These are phyloP conservation scores for Tylopilus cervinicoccineus DNA, from an alignment of 768 basidiomycete species.

Conservation along the genomic window DNA sequence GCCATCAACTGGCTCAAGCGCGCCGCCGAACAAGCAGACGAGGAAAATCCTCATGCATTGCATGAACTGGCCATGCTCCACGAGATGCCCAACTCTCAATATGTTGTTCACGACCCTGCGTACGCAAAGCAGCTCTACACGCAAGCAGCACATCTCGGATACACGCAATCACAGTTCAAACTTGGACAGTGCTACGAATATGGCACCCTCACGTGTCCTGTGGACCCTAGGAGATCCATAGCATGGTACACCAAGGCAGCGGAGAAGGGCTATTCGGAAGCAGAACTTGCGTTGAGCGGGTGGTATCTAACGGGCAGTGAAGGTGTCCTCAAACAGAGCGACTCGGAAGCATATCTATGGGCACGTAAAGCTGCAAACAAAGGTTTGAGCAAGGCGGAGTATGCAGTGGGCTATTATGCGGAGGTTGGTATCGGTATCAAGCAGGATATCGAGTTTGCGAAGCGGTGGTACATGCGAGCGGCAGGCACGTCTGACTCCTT, in stretches of 20 bases:
- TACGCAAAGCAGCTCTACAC: conserved; percentile 86
- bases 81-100: conserved; percentile 60
- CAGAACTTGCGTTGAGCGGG: conserved; percentile 92
- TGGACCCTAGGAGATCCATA: conserved; percentile 91
- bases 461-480: conserved; percentile 98
- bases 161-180: conserved; percentile 92
- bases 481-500: conserved; percentile 62
- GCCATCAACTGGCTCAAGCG: conserved; percentile 92
- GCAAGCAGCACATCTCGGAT: conserved; percentile 89
- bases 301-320: conserved; percentile 98
- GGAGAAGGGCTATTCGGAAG: conserved; percentile 92
- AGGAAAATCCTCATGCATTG: conserved; percentile 95
- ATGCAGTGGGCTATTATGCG: conserved; percentile 97
- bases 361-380: conserved; percentile 95
- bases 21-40: conserved; percentile 96
- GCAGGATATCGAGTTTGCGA: conserved; percentile 92
- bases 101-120: conserved; percentile 75
- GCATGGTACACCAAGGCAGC: conserved; percentile 99
- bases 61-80: conserved; percentile 91
- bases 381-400: conserved; percentile 94
- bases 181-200: conserved; percentile 96
- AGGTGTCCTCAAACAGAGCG: conserved; percentile 94
- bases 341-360: conserved; percentile 99
- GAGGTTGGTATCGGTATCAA: conserved; percentile 98
- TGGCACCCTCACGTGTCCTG: conserved; percentile 80